These are phyloP conservation scores for Dothistroma septosporum DNA, from an alignment of 2,329 filamentous ascomycete species.

Conservation along the genomic window DNA sequence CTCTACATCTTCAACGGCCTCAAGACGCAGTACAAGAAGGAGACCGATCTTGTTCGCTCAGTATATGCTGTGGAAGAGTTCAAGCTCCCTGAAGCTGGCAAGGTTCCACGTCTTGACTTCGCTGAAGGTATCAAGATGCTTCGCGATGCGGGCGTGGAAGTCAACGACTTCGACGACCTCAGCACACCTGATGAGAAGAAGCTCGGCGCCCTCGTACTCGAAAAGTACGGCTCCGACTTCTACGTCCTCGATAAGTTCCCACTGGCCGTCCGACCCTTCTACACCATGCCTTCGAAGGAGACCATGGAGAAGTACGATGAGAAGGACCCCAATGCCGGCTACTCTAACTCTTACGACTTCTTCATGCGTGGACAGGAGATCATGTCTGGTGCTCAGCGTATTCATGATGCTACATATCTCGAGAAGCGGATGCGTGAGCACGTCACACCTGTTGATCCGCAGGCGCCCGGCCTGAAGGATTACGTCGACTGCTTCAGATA, in stretches of 20 bases:
- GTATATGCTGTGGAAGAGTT: constrained; percentile 76
- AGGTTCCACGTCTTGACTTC: constrained; percentile 73
- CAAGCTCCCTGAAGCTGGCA: constrained; percentile 68
- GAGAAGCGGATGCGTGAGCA: constrained; percentile 56
- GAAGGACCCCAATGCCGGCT: constrained; percentile 49
- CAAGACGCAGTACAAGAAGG: constrained; percentile 60
- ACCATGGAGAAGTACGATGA: constrained; percentile 48
- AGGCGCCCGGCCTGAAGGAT: constrained; percentile 57
- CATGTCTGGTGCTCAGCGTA: constrained; percentile 63
- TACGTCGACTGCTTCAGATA: constrained; percentile 62
- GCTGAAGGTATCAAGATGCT: constrained; percentile 73
- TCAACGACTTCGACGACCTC: constrained; percentile 74
- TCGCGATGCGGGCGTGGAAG: constrained; percentile 70
- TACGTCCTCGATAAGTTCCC: constrained; percentile 98
- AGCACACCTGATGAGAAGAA: constrained; percentile 78
- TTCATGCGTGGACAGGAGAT: constrained; percentile 69
- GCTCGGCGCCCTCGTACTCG: constrained; percentile 78
- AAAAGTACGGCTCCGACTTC: constrained; percentile 92
- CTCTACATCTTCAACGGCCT: constrained; percentile 76
- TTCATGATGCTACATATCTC: constrained; percentile 58
- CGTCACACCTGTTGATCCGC: constrained; percentile 54
- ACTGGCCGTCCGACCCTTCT: constrained; percentile 81
- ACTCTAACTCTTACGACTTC: constrained; percentile 63
- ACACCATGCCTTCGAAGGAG: constrained; percentile 73
- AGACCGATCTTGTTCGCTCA: constrained; percentile 68